These are phyloP conservation scores for Zymoseptoria crescenta DNA, from an alignment of 2,329 filamentous ascomycete genomes.

Conservation along the genomic window DNA sequence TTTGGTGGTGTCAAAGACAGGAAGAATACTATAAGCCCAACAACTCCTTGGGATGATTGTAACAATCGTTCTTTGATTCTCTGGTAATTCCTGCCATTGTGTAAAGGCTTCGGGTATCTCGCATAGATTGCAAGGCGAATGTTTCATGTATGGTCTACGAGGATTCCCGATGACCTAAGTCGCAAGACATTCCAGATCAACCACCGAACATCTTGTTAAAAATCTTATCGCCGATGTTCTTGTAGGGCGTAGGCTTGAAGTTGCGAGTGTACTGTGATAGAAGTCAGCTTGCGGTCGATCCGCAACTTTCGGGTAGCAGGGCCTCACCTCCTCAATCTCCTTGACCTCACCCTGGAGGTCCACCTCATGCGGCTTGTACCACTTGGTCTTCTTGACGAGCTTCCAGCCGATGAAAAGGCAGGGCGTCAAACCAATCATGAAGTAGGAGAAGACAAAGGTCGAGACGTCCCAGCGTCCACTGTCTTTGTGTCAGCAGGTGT, in stretches of 20 bases:
- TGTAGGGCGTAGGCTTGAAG: conserved; percentile 16
- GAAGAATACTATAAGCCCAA: too few species aligned
- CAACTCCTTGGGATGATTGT: too few species aligned
- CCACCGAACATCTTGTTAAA: conserved; percentile 41
- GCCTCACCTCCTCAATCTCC: conserved; percentile 50
- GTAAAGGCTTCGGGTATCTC: neutral
- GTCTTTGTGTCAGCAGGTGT: neutral
- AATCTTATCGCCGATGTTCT: conserved; percentile 32
- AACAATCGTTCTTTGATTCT: too few species aligned
- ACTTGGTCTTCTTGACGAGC: conserved; percentile 52
- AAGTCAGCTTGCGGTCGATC: neutral
- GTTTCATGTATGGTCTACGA: neutral
- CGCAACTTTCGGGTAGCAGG: conserved; percentile 15
- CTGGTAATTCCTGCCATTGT: neutral
- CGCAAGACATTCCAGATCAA: neutral
- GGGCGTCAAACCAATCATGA: conserved; percentile 64
- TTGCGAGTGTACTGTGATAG: conserved; percentile 14
- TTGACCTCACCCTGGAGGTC: conserved; percentile 57
- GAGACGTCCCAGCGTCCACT: conserved; percentile 53
- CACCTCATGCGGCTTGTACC: conserved; percentile 46
- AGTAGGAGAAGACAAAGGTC: conserved; percentile 65
- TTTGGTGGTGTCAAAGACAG: too few species aligned
- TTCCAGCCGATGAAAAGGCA: conserved; percentile 65
- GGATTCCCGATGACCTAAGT: neutral
- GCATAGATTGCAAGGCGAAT: neutral